Conservation (phyloP, 257 asterid species). For the Euphrasia confusa region DNA sequence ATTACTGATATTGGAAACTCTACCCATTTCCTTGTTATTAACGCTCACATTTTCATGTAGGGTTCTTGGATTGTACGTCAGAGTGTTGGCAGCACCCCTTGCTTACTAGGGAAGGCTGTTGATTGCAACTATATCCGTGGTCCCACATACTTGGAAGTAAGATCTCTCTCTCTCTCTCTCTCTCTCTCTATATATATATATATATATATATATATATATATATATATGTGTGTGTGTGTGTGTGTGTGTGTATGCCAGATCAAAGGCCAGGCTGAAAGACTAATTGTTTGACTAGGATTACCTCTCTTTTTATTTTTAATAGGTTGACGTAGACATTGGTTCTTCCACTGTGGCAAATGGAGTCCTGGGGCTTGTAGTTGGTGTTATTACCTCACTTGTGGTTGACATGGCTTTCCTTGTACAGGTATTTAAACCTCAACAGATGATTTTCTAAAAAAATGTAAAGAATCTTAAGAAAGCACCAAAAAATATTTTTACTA, state of each 20-base stretch:
- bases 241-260: background rate
- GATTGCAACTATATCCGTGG: slow-evolving; percentile 93
- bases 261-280: slow-evolving; percentile 13
- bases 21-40: background rate
- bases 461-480: background rate
- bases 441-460: slow-evolving; percentile 13
- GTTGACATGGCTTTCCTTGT: slow-evolving; percentile 99
- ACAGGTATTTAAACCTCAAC: slow-evolving; percentile 53
- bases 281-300: slow-evolving; percentile 17
- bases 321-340: slow-evolving; percentile 95
- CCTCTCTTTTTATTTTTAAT: slow-evolving; percentile 22
- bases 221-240: no score
- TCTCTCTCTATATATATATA: slow-evolving; percentile 2
- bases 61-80: slow-evolving; percentile 99
- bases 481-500: background rate
- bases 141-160: slow-evolving; percentile 82
- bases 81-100: slow-evolving; percentile 99
- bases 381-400: slow-evolving; percentile 83
- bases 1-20: background rate
- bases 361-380: slow-evolving; percentile 93
- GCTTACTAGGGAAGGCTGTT: slow-evolving; percentile 93
- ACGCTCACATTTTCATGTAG: slow-evolving; percentile 36
- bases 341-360: slow-evolving; percentile 98
- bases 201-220: background rate
- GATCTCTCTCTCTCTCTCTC: background rate